Evolutionary conservation across 306 rosid species (phyloP).

Genomic region (Cicer yamashitae): DNA sequence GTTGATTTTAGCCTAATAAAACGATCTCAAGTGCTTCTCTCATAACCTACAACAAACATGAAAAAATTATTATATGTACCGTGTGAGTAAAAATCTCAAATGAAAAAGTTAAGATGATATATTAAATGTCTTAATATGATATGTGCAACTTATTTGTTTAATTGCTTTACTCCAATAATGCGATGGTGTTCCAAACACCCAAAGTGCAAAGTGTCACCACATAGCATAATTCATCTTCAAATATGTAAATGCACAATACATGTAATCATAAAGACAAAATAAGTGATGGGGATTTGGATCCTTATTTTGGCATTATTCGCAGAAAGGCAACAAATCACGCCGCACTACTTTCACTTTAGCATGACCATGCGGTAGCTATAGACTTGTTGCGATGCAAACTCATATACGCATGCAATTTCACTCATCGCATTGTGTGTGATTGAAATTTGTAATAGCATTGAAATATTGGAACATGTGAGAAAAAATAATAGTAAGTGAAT

Average conservation of each 20-base stretch:
- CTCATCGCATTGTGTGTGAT: not conserved
- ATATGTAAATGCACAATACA: not conserved
- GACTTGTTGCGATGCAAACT: not conserved
- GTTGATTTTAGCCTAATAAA: too few species aligned
- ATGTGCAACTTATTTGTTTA: too few species aligned
- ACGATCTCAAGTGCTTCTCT: too few species aligned
- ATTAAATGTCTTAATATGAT: too few species aligned
- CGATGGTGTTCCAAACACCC: too few species aligned
- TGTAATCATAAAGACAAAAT: not conserved
- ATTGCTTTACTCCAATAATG: too few species aligned
- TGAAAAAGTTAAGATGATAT: too few species aligned
- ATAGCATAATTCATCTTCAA: not conserved
- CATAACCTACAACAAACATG: too few species aligned
- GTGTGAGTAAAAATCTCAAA: too few species aligned
- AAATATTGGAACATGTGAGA: not conserved
- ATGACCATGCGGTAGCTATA: not conserved
- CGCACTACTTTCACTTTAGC: not conserved
- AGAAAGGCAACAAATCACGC: not conserved
- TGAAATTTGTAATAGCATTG: not conserved
- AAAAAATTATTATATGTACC: too few species aligned
- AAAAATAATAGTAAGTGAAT: not conserved
- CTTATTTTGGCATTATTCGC: not conserved
- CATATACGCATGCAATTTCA: not conserved
- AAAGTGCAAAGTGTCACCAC: too few species aligned
- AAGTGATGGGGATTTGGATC: not conserved